phyloP scores from a whole-genome alignment of 129 eudicot species.

The Deinandra increscens region DNA sequence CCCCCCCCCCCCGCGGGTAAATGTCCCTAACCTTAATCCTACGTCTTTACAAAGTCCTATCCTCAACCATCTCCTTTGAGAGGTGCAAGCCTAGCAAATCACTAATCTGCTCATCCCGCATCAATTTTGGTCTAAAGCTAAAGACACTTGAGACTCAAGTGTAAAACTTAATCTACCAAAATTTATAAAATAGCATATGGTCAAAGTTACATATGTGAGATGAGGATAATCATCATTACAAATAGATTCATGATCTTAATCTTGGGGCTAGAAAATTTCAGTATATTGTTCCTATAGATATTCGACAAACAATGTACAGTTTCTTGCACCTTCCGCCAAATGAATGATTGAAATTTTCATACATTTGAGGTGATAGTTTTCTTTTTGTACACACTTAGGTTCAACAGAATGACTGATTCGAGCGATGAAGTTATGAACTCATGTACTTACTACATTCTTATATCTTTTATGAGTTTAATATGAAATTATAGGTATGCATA shows the following conservation, averaged over 20 bases:
- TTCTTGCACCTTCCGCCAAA: not conserved
- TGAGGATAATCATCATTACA: not conserved
- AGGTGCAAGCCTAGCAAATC: no score
- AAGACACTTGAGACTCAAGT: no score
- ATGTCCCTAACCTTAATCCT: no score
- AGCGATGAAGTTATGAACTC: not conserved
- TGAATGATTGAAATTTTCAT: not conserved
- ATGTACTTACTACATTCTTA: not conserved
- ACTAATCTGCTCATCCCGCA: no score
- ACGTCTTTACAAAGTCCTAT: no score
- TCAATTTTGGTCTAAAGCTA: no score
- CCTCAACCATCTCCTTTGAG: no score
- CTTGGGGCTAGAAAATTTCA: not conserved
- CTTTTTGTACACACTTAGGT: not conserved
- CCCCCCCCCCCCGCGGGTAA: no score
- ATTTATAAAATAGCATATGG: no score
- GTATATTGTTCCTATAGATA: not conserved
- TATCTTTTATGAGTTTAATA: not conserved
- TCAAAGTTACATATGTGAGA: not conserved
- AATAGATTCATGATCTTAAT: not conserved
- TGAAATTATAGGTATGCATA: conserved; percentile 2
- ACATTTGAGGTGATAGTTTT: not conserved
- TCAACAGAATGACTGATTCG: conserved; percentile 1
- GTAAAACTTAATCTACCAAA: no score
- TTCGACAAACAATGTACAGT: not conserved